Base-by-base conservation (phyloP, 306 rosid species). In the Elaeagnus macrophylla region DNA sequence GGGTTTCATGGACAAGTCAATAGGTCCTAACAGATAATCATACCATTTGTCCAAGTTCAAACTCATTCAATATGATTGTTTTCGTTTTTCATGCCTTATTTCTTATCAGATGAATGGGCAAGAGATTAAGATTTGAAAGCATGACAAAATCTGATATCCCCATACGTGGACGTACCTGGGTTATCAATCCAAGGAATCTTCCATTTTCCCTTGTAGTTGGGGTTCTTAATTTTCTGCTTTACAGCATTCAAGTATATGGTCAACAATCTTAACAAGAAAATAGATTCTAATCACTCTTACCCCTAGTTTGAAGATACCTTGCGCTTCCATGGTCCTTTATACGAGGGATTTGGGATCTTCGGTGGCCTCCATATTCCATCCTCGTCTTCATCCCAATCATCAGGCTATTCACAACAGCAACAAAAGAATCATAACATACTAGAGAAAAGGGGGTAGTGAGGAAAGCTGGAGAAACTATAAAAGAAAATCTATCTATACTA, bases 141-240 rank as follows among this genome's bases (percentile, higher is more conserved):
- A 25, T 25, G 32, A 25, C 32, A 25, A 2, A 25, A 25, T 25
- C 32, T 25, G 32, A 25, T 3, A 25, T 25, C 57, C 19, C 44
- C 20, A n/a, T 11, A 41, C 44, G 16, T 16, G 54, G 54, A 65
- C 55, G 35, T 79, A 88, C 96, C 94, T 51, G 94, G 94, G 77
- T 88, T 88, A 71, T 88, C 90, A 68, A 81, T 81, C 89, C 89
- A 88, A 7, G 81, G 90, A 67, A 53, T 79, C 80, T 79, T 88
- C 96, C 96, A 88, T 75, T 84, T 88, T 54, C 96, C 94, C 72
- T 81, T 88, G 69, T 88, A 88, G 75, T 84, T 84, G 67, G 96
- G 94, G 70, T 88, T 88, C 79, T 84, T 88, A 77, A 88, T 65
- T 81, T 74, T 88, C 94, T 88, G 83, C 51, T 48, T 32, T n/a